Evolutionary conservation across 2,329 filamentous ascomycete species (phyloP), one percentile per base, ranked within the genome.

Genomic region (Claviceps sp.): DNA sequence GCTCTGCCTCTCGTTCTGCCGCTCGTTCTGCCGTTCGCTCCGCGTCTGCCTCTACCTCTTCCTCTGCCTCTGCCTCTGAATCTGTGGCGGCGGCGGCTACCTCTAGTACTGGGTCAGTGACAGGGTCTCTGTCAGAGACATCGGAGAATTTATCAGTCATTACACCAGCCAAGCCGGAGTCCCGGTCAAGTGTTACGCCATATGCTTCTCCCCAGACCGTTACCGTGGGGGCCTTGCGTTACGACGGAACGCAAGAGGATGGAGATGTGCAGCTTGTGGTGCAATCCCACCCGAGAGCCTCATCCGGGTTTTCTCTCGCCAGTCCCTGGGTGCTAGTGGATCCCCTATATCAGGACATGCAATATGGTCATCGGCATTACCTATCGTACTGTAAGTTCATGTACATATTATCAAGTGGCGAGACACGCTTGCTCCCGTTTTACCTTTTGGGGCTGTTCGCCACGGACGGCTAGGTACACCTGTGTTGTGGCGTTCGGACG

Each of bases 301-400:
- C 56, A 49, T 52, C 58, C 50, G 54, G 52, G n/a, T 48, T 55
- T 47, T 52, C 54, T 22, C 55, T 59, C 48, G 53, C 56, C 46
- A 59, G 59, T 37, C 65, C 71, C 5, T 68, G 69, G 64, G 59
- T 62, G 20, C 63, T 76, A 50, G 64, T 70, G 47, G 71, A 73
- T 56, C 70, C 69, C 47, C 54, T 72, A 36, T 71, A 67, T 55
- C 69, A 84, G 77, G 67, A 80, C 70, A 57, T 82, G 71, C 36
- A 74, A 73, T 38, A 70, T 75, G 36, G 64, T 45, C 62, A 70
- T 54, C 63, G 69, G 14, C 63, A 69, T 56, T 72, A 71, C 53
- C 62, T 72, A 47, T 65, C 65, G 47, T 72, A 72, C 55, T 72
- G 69, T 71, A 62, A 52, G 64, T 58, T 34, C 50, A 43, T 55